A percentile compares a stretch with the other conserved stretches of the same genome.
Conservation (phyloP, 176 grass and related monocot genomes). For the Carex parvula region DNA sequence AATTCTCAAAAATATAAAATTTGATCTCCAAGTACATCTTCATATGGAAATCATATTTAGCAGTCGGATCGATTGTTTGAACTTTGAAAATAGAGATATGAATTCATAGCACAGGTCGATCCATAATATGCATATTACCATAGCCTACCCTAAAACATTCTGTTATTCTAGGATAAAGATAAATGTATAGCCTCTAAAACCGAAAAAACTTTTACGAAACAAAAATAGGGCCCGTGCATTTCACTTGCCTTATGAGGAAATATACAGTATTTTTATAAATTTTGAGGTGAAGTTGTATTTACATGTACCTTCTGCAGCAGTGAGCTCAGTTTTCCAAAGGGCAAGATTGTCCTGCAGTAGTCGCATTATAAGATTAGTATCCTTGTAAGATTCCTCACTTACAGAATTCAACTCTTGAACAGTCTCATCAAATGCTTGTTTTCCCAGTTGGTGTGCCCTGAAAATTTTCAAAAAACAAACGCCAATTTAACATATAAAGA, state of each 20-base stretch:
- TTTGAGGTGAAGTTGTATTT: not conserved
- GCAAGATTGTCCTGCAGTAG: slow-evolving; percentile 66
- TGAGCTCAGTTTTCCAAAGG: slow-evolving; percentile 48
- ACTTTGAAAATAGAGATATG: no score
- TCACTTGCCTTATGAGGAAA: not conserved
- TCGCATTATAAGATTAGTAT: slow-evolving; percentile 61
- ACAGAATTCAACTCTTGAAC: slow-evolving; percentile 47
- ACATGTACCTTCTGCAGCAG: slow-evolving; percentile 33
- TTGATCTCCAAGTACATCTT: no score
- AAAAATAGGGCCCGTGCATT: not conserved
- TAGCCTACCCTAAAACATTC: not conserved
- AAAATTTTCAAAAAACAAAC: not conserved
- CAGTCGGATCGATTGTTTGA: no score
- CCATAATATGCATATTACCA: no score
- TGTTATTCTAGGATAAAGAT: not conserved
- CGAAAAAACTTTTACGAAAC: not conserved
- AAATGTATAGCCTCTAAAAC: no score
- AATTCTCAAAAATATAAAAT: no score
- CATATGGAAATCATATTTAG: no score
- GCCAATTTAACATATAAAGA: not conserved
- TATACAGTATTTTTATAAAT: not conserved
- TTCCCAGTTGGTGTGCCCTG: slow-evolving; percentile 69
- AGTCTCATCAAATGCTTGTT: slow-evolving; percentile 80
- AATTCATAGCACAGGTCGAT: no score
- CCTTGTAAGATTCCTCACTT: slow-evolving; percentile 43